A percentile compares a stretch with the other conserved stretches of the same genome.
Evolutionary conservation across 306 rosid genomes (phyloP).

Genomic region (Fragaria nilgerrensis): DNA sequence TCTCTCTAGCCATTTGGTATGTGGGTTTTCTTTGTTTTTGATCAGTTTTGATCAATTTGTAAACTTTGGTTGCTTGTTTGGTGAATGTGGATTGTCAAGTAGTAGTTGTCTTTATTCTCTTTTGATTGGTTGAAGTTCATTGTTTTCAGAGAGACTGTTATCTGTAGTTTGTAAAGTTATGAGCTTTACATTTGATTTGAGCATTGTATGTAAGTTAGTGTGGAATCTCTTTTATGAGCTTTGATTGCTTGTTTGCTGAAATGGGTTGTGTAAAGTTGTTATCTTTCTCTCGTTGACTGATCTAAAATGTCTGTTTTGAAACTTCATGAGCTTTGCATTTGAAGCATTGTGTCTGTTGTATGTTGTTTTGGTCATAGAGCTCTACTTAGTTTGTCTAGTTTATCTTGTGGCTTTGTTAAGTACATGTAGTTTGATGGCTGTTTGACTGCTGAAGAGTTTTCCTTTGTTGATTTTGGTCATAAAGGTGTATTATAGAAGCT

Average conservation of each 20-base stretch:
- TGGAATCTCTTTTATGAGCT: not conserved
- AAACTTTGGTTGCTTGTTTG: not conserved
- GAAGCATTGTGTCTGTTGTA: not conserved
- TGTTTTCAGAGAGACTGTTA: not conserved
- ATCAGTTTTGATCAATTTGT: not conserved
- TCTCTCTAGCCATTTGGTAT: conserved; percentile 92
- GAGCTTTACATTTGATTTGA: not conserved
- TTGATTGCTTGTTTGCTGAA: conserved; percentile 3
- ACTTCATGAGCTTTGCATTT: not conserved
- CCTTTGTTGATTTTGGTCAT: not conserved
- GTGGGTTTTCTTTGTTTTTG: conserved; percentile 8
- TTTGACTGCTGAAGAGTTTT: not conserved
- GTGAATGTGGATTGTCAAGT: not conserved
- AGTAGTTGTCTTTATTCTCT: not conserved
- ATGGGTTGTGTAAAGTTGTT: not conserved
- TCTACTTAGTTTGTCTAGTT: not conserved
- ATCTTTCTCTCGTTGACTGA: not conserved
- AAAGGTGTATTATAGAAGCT: conserved; percentile 1
- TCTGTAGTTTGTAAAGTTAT: not conserved
- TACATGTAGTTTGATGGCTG: not conserved
- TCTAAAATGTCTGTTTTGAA: not conserved
- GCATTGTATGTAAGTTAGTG: not conserved
- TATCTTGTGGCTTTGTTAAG: not conserved
- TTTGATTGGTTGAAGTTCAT: not conserved
- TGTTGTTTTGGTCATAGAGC: not conserved